phyloP scores from a whole-genome alignment of 768 basidiomycete species.

The Russula sp. region DNA sequence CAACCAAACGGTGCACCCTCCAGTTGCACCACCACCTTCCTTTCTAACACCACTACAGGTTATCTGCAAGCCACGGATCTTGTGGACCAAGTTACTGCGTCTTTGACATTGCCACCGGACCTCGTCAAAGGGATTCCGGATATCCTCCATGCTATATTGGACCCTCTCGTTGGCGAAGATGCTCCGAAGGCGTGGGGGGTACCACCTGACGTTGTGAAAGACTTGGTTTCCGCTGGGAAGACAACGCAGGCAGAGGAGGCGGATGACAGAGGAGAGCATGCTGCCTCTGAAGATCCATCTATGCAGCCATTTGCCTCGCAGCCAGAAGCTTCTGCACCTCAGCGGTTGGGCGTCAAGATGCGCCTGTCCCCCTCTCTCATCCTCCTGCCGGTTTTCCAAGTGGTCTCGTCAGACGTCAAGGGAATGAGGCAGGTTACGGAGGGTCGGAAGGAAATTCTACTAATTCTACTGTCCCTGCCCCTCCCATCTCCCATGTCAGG shows the following conservation, averaged over 20 bases:
- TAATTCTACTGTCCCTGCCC: neutral
- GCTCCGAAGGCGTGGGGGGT: neutral
- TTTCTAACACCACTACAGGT: constrained; percentile 14
- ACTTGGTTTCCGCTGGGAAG: neutral
- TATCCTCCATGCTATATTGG: neutral
- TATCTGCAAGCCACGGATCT: neutral
- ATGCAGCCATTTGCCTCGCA: neutral
- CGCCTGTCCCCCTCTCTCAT: neutral
- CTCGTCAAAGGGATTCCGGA: neutral
- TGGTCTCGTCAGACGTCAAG: neutral
- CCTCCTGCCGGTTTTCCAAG: neutral
- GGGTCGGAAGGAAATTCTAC: neutral
- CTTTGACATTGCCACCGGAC: no score
- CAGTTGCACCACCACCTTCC: neutral
- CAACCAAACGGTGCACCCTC: constrained; percentile 7
- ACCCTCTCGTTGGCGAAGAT: no score
- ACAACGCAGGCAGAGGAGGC: neutral
- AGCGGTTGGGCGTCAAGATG: neutral
- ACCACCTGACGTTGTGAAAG: no score
- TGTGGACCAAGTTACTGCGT: neutral
- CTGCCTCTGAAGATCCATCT: neutral
- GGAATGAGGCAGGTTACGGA: neutral
- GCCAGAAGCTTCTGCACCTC: neutral
- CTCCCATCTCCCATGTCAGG: no score
- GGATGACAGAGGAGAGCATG: neutral